Evolutionary conservation across 371 early-diverging fungal species (phyloP).

Genomic region (Syncephalastrum sp.): DNA sequence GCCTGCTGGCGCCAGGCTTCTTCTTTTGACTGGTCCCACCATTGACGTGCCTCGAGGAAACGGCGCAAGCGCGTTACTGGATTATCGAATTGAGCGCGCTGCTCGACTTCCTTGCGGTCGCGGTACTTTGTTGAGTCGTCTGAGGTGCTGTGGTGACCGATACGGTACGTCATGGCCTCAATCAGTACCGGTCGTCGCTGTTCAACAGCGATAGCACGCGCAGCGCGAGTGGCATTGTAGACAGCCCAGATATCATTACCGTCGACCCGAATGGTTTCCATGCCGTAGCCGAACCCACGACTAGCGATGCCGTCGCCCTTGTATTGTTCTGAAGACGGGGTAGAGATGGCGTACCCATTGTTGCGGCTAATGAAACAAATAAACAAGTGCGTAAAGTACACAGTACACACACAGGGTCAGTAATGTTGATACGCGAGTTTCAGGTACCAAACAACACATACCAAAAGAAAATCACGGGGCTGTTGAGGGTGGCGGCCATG

Average conservation of each 20-base stretch:
- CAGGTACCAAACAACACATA: slow-evolving; percentile 22
- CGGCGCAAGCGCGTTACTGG: slow-evolving; percentile 89
- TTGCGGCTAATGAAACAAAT: slow-evolving; percentile 70
- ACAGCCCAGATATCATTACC: slow-evolving; percentile 98
- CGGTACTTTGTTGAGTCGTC: slow-evolving; percentile 96
- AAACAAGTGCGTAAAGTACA: neutral
- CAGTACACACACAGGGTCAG: too few relatives aligned
- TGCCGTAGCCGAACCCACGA: slow-evolving; percentile 96
- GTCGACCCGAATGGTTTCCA: slow-evolving; percentile 95
- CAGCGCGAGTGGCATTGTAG: slow-evolving; percentile 87
- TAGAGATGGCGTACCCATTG: slow-evolving; percentile 98
- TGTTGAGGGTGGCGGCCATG: slow-evolving; percentile 91
- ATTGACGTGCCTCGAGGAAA: slow-evolving; percentile 79
- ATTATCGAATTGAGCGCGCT: slow-evolving; percentile 75
- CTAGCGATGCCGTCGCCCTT: slow-evolving; percentile 95
- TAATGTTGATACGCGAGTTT: too few relatives aligned
- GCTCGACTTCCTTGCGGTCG: slow-evolving; percentile 82
- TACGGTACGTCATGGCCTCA: slow-evolving; percentile 96
- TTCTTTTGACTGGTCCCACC: slow-evolving; percentile 87
- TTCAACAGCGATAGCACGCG: slow-evolving; percentile 77
- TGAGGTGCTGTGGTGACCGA: slow-evolving; percentile 96
- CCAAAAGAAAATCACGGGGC: slow-evolving; percentile 96
- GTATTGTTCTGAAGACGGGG: slow-evolving; percentile 94
- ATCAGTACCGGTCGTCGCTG: slow-evolving; percentile 89
- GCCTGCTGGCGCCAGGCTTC: slow-evolving; percentile 55